Evolutionary conservation across 2,329 filamentous ascomycete genomes (phyloP).

Genomic region (Conoideocrella luteorostrata): DNA sequence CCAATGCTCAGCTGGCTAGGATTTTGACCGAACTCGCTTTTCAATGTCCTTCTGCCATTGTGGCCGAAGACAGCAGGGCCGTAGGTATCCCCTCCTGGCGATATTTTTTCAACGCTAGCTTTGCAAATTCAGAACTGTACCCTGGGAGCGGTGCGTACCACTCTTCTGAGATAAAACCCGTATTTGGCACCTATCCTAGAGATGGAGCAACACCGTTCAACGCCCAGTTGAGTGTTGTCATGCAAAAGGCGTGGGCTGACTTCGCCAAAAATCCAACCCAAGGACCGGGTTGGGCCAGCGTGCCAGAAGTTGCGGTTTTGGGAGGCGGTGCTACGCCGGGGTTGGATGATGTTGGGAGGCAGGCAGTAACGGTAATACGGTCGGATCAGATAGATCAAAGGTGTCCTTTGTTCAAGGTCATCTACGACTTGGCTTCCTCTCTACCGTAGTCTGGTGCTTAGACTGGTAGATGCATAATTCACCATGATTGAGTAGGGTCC

Average conservation of each 20-base stretch:
- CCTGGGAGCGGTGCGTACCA: conserved; percentile 35
- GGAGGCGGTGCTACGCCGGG: conserved; percentile 14
- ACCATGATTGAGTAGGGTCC: no score
- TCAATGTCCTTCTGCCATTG: conserved; percentile 16
- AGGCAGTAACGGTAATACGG: not conserved
- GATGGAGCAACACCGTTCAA: conserved; percentile 16
- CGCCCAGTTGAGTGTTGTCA: conserved; percentile 12
- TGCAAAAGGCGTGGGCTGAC: conserved; percentile 23
- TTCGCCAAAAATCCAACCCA: conserved; percentile 20
- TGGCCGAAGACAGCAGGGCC: conserved; percentile 23
- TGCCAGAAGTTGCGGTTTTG: conserved; percentile 17
- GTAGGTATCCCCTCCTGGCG: conserved; percentile 35
- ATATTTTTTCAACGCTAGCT: conserved; percentile 42
- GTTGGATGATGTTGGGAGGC: not conserved
- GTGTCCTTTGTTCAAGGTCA: not conserved
- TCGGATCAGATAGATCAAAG: not conserved
- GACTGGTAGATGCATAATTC: no score
- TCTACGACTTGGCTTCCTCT: not conserved
- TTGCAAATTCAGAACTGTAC: conserved; percentile 36
- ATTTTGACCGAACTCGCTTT: conserved; percentile 16
- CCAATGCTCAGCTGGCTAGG: conserved; percentile 14
- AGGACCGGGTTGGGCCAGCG: conserved; percentile 19
- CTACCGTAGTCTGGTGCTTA: no score
- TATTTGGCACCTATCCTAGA: conserved; percentile 31
- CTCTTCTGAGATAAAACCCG: conserved; percentile 35